These are phyloP conservation scores for Talaromyces sp. DNA, from an alignment of 2,329 filamentous ascomycete genomes.

Conservation along the genomic window DNA sequence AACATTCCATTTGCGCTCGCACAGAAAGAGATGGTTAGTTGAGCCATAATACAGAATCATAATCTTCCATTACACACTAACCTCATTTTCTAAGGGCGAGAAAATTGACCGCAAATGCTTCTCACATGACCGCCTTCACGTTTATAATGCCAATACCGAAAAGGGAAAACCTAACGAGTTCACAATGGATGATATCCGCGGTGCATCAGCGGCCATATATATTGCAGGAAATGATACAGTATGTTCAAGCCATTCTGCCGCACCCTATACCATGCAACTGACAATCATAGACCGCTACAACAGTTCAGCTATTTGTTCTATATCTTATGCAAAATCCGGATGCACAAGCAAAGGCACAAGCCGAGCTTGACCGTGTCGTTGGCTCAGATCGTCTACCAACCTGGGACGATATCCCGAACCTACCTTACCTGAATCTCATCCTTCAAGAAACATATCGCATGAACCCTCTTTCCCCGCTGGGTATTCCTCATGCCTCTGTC, in stretches of 20 bases:
- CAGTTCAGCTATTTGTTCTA: slow-evolving; percentile 25
- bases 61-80: neutral
- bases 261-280: neutral
- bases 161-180: slow-evolving; percentile 8
- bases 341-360: slow-evolving; percentile 44
- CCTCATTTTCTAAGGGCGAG: neutral
- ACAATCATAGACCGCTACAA: slow-evolving; percentile 37
- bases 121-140: neutral
- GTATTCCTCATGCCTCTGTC: slow-evolving; percentile 54
- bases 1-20: neutral
- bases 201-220: slow-evolving; percentile 3
- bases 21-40: neutral
- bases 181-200: slow-evolving; percentile 4
- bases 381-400: slow-evolving; percentile 46
- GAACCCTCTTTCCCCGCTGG: slow-evolving; percentile 47
- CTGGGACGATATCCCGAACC: slow-evolving; percentile 43
- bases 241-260: neutral
- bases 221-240: slow-evolving; percentile 9
- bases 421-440: slow-evolving; percentile 48
- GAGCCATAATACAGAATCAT: neutral
- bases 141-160: slow-evolving; percentile 3
- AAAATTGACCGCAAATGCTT: slow-evolving; percentile 12
- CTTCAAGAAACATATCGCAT: slow-evolving; percentile 48
- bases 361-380: slow-evolving; percentile 49
- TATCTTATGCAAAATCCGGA: slow-evolving; percentile 11